Conservation (phyloP, 2,329 filamentous ascomycete species). For the Eutypella sp. region DNA sequence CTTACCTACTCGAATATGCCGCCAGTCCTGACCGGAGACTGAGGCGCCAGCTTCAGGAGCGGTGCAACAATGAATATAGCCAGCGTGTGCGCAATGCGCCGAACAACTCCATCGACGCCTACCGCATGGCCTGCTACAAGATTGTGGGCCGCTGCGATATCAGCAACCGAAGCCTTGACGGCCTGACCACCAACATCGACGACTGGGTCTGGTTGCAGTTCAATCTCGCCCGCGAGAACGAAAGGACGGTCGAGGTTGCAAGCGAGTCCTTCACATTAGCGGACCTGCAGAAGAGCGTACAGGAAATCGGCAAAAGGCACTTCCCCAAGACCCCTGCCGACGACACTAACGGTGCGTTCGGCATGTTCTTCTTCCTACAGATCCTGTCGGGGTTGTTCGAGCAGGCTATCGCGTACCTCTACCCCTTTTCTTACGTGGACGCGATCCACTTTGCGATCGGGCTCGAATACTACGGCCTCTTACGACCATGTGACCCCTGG, state of each 20-base stretch:
- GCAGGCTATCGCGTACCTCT: slow-evolving; percentile 85
- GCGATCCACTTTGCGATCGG: slow-evolving; percentile 93
- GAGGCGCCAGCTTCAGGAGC: slow-evolving; percentile 72
- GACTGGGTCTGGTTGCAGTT: slow-evolving; percentile 72
- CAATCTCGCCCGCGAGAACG: slow-evolving; percentile 62
- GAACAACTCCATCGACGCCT: slow-evolving; percentile 85
- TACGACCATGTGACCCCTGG: slow-evolving; percentile 80
- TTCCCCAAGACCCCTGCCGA: slow-evolving; percentile 80
- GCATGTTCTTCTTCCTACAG: slow-evolving; percentile 91
- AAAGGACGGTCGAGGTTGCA: slow-evolving; percentile 58
- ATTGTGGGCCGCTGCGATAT: slow-evolving; percentile 79
- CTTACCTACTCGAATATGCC: slow-evolving; percentile 81
- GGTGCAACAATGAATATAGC: slow-evolving; percentile 85
- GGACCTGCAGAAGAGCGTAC: slow-evolving; percentile 72
- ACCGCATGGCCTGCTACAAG: slow-evolving; percentile 96
- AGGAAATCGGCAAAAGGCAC: slow-evolving; percentile 85
- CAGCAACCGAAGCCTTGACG: slow-evolving; percentile 58
- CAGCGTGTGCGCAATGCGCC: slow-evolving; percentile 79
- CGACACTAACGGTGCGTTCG: slow-evolving; percentile 68
- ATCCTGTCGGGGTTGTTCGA: slow-evolving; percentile 90
- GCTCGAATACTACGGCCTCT: slow-evolving; percentile 80
- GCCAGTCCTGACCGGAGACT: slow-evolving; percentile 72
- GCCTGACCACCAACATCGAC: slow-evolving; percentile 59
- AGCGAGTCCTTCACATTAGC: slow-evolving; percentile 60
- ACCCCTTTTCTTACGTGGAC: slow-evolving; percentile 85